Conservation (phyloP, 805 yeast species). For the Lachancea kluyveri region DNA sequence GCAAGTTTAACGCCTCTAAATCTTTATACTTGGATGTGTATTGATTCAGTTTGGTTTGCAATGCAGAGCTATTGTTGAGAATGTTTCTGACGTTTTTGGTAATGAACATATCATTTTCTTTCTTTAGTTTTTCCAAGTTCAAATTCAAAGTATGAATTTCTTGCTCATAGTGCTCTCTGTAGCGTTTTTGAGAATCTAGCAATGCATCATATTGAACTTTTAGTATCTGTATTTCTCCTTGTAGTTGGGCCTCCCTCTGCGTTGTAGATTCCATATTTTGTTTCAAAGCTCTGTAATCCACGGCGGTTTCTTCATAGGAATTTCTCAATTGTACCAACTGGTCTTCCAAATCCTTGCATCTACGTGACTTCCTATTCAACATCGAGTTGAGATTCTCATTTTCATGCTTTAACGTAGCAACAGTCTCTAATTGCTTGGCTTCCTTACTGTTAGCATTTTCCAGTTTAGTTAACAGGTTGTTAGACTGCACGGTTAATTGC, state of each 20-base stretch:
- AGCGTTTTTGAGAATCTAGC: constrained; percentile 20
- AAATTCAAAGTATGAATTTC: constrained; percentile 15
- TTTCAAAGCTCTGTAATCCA: constrained; percentile 4
- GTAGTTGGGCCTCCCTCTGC: constrained; percentile 8
- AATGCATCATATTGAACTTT: constrained; percentile 22
- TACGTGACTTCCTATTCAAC: constrained; percentile 62
- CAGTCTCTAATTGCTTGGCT: constrained; percentile 44
- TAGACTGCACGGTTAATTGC: constrained; percentile 33
- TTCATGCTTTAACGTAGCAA: constrained; percentile 67
- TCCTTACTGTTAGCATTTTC: constrained; percentile 38
- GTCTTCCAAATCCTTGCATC: constrained; percentile 59
- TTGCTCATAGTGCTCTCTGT: constrained; percentile 18
- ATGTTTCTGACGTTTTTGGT: constrained; percentile 3
- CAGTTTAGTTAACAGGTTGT: constrained; percentile 46
- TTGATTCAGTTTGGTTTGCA: constrained; percentile 4
- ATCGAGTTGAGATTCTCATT: constrained; percentile 67
- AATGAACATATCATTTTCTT: constrained; percentile 2
- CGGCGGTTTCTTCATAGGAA: constrained; percentile 7
- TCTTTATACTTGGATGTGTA: constrained; percentile 8
- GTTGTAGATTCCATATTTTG: constrained; percentile 2
- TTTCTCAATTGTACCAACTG: constrained; percentile 18
- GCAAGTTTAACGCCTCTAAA: constrained; percentile 8
- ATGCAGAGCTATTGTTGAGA: constrained; percentile 1
- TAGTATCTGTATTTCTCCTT: constrained; percentile 15
- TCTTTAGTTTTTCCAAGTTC: constrained; percentile 2